A percentile compares a stretch with the other conserved stretches of the same genome.
Conservation (phyloP, 1,139 yeast genomes). For the Geotrichum bryndzae region DNA sequence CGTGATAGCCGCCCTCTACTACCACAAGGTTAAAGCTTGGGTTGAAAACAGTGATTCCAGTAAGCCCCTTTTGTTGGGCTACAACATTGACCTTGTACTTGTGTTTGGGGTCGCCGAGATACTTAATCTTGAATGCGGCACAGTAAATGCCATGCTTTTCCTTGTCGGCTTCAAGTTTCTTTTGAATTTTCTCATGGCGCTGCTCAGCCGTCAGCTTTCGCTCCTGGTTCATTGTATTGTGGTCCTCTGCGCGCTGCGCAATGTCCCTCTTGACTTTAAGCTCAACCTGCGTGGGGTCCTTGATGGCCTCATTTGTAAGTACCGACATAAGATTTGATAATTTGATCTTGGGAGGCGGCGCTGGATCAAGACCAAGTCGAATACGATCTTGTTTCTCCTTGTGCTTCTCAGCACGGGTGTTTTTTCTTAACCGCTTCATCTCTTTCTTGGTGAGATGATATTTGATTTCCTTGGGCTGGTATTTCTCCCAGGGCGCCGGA, state of each 20-base stretch:
- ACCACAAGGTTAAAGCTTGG: slow-evolving; percentile 53
- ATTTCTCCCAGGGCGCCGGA: slow-evolving; percentile 51
- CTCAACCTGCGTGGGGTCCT: slow-evolving; percentile 87
- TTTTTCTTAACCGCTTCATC: slow-evolving; percentile 64
- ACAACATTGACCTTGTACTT: slow-evolving; percentile 69
- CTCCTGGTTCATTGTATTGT: slow-evolving; percentile 53
- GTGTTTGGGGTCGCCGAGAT: slow-evolving; percentile 57
- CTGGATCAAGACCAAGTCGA: slow-evolving; percentile 73
- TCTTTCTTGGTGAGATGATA: slow-evolving; percentile 72
- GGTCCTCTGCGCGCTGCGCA: slow-evolving; percentile 54
- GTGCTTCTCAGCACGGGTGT: slow-evolving; percentile 56
- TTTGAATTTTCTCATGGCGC: slow-evolving; percentile 41
- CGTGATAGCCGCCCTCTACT: slow-evolving; percentile 65
- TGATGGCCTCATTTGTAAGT: slow-evolving; percentile 76
- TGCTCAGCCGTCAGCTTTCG: slow-evolving; percentile 60
- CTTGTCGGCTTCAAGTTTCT: slow-evolving; percentile 46
- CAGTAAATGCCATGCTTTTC: slow-evolving; percentile 51
- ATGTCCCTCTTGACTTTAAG: slow-evolving; percentile 63
- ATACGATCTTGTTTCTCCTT: slow-evolving; percentile 75
- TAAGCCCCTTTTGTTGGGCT: slow-evolving; percentile 63
- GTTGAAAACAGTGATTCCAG: slow-evolving; percentile 50
- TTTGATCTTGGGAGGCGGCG: slow-evolving; percentile 86
- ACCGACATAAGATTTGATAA: slow-evolving; percentile 79
- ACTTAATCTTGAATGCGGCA: slow-evolving; percentile 53
- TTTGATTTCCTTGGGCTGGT: slow-evolving; percentile 40